Base-by-base conservation (phyloP, 2,329 filamentous ascomycete species). In the Apiospora malaysiana region DNA sequence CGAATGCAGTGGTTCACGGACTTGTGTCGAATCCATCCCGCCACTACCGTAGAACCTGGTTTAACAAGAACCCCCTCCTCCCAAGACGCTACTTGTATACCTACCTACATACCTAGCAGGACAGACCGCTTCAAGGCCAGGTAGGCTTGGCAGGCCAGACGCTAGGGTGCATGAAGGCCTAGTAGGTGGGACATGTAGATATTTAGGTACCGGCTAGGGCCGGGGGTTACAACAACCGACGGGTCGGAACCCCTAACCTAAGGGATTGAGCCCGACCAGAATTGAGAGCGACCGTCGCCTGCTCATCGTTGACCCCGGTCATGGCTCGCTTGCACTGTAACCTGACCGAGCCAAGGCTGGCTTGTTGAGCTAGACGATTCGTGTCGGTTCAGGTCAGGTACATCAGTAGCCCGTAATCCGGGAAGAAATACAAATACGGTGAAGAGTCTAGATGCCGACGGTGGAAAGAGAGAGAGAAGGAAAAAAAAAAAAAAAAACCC, bases 331-430 rank as follows among this genome's bases (percentile, higher is more conserved):
- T 63, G 56, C 56, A 40, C 56, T 40, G 32, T 23, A 63, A 40
- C 56, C 27, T 37, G 18, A 40, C 56, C n/a, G 27, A 63, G 56
- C 56, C 56, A 40, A 40, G 56, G 18, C 32, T 40, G 56, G 56
- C 56, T 40, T 63, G 56, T 63, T 63, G 56, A 63, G 56, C 56
- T 63, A 63, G 18, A 40, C 56, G 56, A 63, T 32, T 63, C 56
- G 56, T 63, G 40, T 23, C 56, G n/a, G 37, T 21, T 32, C 56
- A n/a, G n/a, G 56, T 23, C 32, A 23, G 18, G 21, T 40, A 63
- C 56, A 9, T 37, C 10, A 4, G 12, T 59, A 27, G 51, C 32
- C 51, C 51, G 25, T 27, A 27, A 37, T 59, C 51, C 16, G 51
- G n/a, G n/a, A 21, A 32, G 18, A 23, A 21, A 37, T 37, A 32